Conservation (phyloP, 805 yeast species). For the Saccharomycopsis schoenii region DNA sequence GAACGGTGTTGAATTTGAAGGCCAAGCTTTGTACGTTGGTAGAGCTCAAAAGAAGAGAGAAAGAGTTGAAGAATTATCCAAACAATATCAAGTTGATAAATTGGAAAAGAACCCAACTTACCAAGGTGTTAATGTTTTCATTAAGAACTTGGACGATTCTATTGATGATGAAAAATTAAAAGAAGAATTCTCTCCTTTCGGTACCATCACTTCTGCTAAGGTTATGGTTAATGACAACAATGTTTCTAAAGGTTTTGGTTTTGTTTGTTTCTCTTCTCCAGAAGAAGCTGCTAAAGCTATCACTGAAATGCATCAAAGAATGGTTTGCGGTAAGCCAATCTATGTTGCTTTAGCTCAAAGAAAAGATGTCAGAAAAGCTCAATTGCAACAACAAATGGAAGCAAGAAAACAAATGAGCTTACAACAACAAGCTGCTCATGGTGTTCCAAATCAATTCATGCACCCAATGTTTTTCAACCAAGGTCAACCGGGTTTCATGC, state of each 20-base stretch:
- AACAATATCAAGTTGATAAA: conserved; percentile 86
- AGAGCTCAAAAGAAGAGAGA: conserved; percentile 99
- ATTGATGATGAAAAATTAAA: conserved; percentile 84
- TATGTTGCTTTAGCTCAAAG: conserved; percentile 99
- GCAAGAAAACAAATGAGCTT: conserved; percentile 97
- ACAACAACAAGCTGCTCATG: conserved; percentile 90
- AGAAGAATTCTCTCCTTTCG: conserved; percentile 89
- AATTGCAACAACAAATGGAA: conserved; percentile 94
- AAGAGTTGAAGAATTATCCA: conserved; percentile 91
- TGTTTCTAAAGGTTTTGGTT: conserved; percentile 96
- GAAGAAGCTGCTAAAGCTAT: conserved; percentile 99
- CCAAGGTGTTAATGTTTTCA: conserved; percentile 95
- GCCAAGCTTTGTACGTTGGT: conserved; percentile 86
- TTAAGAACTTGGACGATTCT: conserved; percentile 92
- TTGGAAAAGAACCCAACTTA: conserved; percentile 86
- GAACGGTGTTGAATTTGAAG: conserved; percentile 77
- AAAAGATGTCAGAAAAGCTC: conserved; percentile 94
- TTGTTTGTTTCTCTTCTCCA: conserved; percentile 94
- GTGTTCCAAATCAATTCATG: conserved; percentile 80
- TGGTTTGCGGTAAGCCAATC: conserved; percentile 90
- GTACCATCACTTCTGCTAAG: conserved; percentile 90
- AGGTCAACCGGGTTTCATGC: conserved; percentile 71
- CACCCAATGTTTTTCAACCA: conserved; percentile 75
- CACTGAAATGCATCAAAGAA: conserved; percentile 95
- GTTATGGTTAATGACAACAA: conserved; percentile 93